Percentiles rank a stretch among this genome's conserved stretches.
Evolutionary conservation across 1,139 yeast genomes (phyloP).

Genomic region (Ogataea hybrid): DNA sequence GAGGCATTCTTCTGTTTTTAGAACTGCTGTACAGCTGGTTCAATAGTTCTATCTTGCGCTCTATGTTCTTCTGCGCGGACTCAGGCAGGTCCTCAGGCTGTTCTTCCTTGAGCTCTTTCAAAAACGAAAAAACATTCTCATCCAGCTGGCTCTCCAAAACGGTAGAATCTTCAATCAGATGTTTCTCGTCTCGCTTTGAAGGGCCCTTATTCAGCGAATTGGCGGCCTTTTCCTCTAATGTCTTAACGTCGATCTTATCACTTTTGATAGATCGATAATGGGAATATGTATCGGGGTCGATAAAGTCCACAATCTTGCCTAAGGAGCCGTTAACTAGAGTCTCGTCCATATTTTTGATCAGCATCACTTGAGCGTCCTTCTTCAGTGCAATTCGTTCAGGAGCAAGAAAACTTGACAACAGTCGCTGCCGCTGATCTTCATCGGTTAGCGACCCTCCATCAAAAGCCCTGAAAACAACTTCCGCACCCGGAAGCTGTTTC

Average conservation of each 20-base stretch:
- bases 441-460: slow-evolving; percentile 63
- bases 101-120: slow-evolving; percentile 35
- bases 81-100: slow-evolving; percentile 7
- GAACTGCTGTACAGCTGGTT: slow-evolving; percentile 37
- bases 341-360: slow-evolving; percentile 85
- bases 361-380: slow-evolving; percentile 92
- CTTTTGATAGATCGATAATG: slow-evolving; percentile 32
- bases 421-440: slow-evolving; percentile 39
- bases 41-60: slow-evolving; percentile 39
- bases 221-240: slow-evolving; percentile 19
- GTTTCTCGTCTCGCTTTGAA: slow-evolving; percentile 1
- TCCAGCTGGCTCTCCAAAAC: slow-evolving; percentile 31
- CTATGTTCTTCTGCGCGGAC: slow-evolving; percentile 31
- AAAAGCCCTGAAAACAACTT: slow-evolving; percentile 48
- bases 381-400: slow-evolving; percentile 63
- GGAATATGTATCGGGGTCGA: slow-evolving; percentile 53
- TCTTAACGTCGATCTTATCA: slow-evolving; percentile 17
- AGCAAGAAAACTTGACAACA: slow-evolving; percentile 70
- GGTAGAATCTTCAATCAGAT: slow-evolving; percentile 17
- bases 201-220: not conserved
- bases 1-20: slow-evolving; percentile 52
- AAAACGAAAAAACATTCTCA: slow-evolving; percentile 49
- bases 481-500: slow-evolving; percentile 46
- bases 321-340: slow-evolving; percentile 89
- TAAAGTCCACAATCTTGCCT: slow-evolving; percentile 80